These are phyloP conservation scores for Akanthomyces uredinophilus DNA, from an alignment of 2,329 filamentous ascomycete species.

Conservation along the genomic window DNA sequence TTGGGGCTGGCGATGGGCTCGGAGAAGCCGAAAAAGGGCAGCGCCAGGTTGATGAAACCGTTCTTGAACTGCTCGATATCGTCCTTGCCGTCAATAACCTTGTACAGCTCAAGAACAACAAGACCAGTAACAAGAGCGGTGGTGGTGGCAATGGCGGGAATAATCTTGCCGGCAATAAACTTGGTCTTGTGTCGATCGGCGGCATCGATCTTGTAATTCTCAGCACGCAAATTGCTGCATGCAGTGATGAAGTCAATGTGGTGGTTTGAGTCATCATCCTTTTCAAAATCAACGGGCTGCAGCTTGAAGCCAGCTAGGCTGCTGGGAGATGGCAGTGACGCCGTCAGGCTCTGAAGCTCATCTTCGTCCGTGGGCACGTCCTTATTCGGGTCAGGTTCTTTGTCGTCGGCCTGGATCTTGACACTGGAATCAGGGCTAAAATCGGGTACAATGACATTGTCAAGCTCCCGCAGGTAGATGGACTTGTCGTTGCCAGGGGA, in stretches of 20 bases:
- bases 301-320: conserved; percentile 83
- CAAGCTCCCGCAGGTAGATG: conserved; percentile 73
- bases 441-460: conserved; percentile 92
- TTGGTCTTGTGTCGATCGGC: conserved; percentile 97
- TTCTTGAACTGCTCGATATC: conserved; percentile 99
- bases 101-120: conserved; percentile 89
- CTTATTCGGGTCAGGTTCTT: conserved; percentile 87
- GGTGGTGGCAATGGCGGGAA: conserved; percentile 95
- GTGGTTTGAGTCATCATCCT: conserved; percentile 95
- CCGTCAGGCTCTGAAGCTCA: conserved; percentile 68
- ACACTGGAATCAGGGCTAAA: conserved; percentile 86
- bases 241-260: conserved; percentile 99
- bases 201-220: conserved; percentile 94
- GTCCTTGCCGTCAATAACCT: conserved; percentile 92
- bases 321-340: conserved; percentile 71
- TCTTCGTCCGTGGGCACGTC: conserved; percentile 64
- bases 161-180: conserved; percentile 99
- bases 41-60: conserved; percentile 90
- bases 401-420: conserved; percentile 95
- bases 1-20: conserved; percentile 94
- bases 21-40: conserved; percentile 98
- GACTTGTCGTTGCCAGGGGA: conserved; percentile 63
- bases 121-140: conserved; percentile 93
- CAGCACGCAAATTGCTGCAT: conserved; percentile 89
- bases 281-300: conserved; percentile 92